phyloP scores from a whole-genome alignment of 1,284 basidiomycete genomes.

The Porphyrellus sp. region DNA sequence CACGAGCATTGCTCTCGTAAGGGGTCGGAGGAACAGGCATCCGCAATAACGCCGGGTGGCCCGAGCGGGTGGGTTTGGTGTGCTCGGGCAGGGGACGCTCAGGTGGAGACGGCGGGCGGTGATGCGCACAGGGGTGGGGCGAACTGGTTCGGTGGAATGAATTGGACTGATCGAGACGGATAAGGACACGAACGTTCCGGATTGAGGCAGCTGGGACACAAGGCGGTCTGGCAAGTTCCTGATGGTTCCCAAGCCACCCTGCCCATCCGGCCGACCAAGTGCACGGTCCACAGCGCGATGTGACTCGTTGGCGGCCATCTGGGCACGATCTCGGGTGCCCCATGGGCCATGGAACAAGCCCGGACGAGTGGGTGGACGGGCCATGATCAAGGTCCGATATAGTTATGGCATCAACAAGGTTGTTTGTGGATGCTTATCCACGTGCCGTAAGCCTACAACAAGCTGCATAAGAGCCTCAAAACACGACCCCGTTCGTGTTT shows the following conservation, averaged over 20 bases:
- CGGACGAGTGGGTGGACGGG: no score
- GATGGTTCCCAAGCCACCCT: constrained; percentile 33
- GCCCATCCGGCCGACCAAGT: not conserved
- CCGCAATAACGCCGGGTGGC: constrained; percentile 22
- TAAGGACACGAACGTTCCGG: constrained; percentile 19
- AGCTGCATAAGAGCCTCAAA: constrained; percentile 33
- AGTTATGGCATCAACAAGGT: constrained; percentile 33
- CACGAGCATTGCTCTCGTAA: constrained; percentile 16
- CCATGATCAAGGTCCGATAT: constrained; percentile 30
- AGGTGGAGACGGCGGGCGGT: constrained; percentile 19
- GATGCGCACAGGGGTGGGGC: constrained; percentile 6
- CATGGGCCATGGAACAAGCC: no score
- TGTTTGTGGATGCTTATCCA: constrained; percentile 37
- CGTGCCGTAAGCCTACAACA: constrained; percentile 37
- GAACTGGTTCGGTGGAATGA: constrained; percentile 18
- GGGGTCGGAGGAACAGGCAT: constrained; percentile 9
- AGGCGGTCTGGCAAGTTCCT: constrained; percentile 27
- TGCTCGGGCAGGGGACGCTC: constrained; percentile 10
- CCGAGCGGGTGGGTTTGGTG: not conserved
- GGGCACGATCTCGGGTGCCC: not conserved
- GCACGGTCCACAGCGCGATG: not conserved
- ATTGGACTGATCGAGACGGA: constrained; percentile 28
- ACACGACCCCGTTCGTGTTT: constrained; percentile 32
- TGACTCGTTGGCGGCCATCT: not conserved
- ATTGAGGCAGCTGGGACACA: constrained; percentile 28